phyloP scores from a whole-genome alignment of 352 stramenopile species.

The Phytophthora agathidicida region DNA sequence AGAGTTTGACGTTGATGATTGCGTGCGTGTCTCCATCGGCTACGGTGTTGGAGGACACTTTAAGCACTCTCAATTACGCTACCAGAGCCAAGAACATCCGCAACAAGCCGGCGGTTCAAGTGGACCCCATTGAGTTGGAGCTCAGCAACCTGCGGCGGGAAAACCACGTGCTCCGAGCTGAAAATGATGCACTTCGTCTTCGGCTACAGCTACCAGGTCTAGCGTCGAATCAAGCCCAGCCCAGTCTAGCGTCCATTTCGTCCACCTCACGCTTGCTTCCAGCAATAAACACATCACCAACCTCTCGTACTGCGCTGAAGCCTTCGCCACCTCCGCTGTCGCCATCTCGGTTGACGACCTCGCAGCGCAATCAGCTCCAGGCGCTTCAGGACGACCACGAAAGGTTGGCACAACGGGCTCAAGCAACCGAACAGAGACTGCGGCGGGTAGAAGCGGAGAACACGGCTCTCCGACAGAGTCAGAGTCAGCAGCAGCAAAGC shows the following conservation, averaged over 20 bases:
- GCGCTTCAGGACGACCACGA: slow-evolving; percentile 75
- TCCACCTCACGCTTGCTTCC: slow-evolving; percentile 43
- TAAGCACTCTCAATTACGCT: slow-evolving; percentile 88
- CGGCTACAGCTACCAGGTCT: slow-evolving; percentile 39
- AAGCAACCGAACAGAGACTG: slow-evolving; percentile 31
- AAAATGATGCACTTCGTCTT: slow-evolving; percentile 69
- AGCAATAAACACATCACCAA: slow-evolving; percentile 12
- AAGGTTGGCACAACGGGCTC: slow-evolving; percentile 41
- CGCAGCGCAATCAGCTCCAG: slow-evolving; percentile 52
- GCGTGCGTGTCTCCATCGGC: slow-evolving; percentile 77
- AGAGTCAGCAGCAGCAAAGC: slow-evolving; percentile 13
- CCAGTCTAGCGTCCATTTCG: slow-evolving; percentile 29
- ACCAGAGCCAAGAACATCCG: slow-evolving; percentile 86
- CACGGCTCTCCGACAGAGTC: slow-evolving; percentile 32
- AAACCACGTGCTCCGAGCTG: slow-evolving; percentile 56
- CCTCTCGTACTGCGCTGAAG: neutral
- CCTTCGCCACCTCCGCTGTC: slow-evolving; percentile 2
- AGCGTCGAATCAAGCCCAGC: slow-evolving; percentile 2
- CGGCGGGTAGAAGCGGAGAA: slow-evolving; percentile 57
- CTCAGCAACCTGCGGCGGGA: slow-evolving; percentile 69
- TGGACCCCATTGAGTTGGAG: slow-evolving; percentile 65
- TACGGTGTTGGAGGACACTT: slow-evolving; percentile 67
- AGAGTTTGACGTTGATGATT: slow-evolving; percentile 86
- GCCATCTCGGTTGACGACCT: slow-evolving; percentile 9
- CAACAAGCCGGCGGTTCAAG: slow-evolving; percentile 79